Conservation (phyloP, 2,329 filamentous ascomycete species). For the Aspergillus sergii region DNA sequence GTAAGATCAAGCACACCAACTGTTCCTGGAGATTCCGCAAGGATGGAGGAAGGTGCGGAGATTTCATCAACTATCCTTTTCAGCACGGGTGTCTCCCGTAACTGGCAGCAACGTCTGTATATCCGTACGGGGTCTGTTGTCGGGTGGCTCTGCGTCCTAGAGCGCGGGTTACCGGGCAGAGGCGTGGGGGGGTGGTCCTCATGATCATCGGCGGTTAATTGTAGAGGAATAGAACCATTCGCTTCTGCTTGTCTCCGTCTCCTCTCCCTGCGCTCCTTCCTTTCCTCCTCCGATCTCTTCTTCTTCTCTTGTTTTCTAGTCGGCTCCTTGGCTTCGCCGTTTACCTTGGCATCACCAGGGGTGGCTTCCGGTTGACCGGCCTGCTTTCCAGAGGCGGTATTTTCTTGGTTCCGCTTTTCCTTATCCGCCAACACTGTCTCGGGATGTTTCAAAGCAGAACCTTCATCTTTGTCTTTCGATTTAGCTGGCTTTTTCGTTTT, state of each 20-base stretch:
- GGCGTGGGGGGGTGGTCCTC: slow-evolving; percentile 55
- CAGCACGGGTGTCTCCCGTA: slow-evolving; percentile 88
- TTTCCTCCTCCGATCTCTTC: slow-evolving; percentile 88
- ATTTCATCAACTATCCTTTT: slow-evolving; percentile 92
- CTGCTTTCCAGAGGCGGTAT: slow-evolving; percentile 14
- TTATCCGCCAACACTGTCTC: slow-evolving; percentile 58
- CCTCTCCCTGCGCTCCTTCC: slow-evolving; percentile 89
- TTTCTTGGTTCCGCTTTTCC: slow-evolving; percentile 50
- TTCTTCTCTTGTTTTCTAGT: slow-evolving; percentile 92
- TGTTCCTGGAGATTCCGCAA: slow-evolving; percentile 67
- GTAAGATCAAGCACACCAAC: slow-evolving; percentile 82
- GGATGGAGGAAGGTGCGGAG: slow-evolving; percentile 66
- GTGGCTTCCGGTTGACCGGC: slow-evolving; percentile 9
- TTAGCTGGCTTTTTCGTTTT: slow-evolving; percentile 49
- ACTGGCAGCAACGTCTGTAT: slow-evolving; percentile 90
- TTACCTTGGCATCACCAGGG: slow-evolving; percentile 33
- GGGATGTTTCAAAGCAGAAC: slow-evolving; percentile 70
- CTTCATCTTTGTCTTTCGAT: slow-evolving; percentile 71
- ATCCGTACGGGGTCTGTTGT: slow-evolving; percentile 91
- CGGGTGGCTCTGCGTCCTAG: slow-evolving; percentile 66
- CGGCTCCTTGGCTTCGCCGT: slow-evolving; percentile 43
- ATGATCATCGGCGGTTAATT: slow-evolving; percentile 71
- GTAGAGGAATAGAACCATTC: slow-evolving; percentile 83
- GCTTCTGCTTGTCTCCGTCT: slow-evolving; percentile 82
- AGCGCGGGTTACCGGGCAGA: slow-evolving; percentile 36